Evolutionary conservation across 2,329 filamentous ascomycete species (phyloP), one percentile per base, ranked within the genome.

Genomic region (Colletotrichum orchidophilum): DNA sequence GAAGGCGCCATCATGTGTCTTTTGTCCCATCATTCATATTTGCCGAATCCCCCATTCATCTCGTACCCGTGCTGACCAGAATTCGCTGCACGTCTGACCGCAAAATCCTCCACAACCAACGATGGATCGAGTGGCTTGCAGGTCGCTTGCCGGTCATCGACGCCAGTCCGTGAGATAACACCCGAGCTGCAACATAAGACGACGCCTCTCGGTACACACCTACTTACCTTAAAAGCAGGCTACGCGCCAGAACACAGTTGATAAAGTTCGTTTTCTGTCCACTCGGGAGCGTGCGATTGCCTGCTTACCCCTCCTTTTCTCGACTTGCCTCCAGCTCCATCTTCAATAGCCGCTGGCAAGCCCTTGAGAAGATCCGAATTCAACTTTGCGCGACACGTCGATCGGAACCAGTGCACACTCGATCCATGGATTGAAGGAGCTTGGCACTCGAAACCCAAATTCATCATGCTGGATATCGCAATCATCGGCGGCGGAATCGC

Each of bases 401-500:
- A n/a, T 12, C 15, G 8, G 8, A 21, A 21, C 7, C 5, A 13
- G 12, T 12, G 11, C 21, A 26, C 11, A 5, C 7, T 12, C 39
- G 5, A 15, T 6, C 11, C 6, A 21, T n/a, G 8, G 27, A n/a
- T 26, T 13, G 2, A 33, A 21, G 18, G 39, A 7, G 39, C 18
- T 18, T 46, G 7, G 9, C 18, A n/a, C 39, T 21, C 18, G 50
- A 11, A 27, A n/a, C 18, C 24, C 21, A 27, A 18, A 8, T 11
- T 3, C 50, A 39, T 24, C 3, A 72, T 72, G 74, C 75, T 80
- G 1, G 52, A 71, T 18, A 50, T 71, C n/a, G 35, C 53, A 50
- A 74, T 83, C 9, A 76, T 80, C 18, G 81, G 81, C n/a, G 81
- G 78, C 21, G 81, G 81, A 31, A 81, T 82, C 29, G 78, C 80